These are phyloP conservation scores for Pythium phragmitis DNA, from an alignment of 352 stramenopile genomes.

Conservation along the genomic window DNA sequence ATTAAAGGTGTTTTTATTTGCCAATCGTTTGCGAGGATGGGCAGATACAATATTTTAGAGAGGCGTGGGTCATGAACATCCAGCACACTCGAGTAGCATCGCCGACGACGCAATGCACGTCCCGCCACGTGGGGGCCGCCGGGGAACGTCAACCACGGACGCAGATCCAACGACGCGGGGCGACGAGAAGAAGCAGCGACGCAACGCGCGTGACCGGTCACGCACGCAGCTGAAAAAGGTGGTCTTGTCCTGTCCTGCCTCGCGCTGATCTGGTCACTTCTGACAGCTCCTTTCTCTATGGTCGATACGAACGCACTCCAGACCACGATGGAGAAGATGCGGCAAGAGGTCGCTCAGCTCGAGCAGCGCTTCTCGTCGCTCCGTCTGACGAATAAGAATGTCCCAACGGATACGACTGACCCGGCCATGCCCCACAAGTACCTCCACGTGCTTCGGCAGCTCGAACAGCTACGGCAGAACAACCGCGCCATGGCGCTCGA, in stretches of 20 bases:
- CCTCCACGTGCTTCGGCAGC: conserved; percentile 39
- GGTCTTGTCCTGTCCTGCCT: not conserved
- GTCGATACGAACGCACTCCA: conserved; percentile 3
- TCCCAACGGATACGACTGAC: not conserved
- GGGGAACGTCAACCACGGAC: not conserved
- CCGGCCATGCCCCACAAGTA: conserved; percentile 32
- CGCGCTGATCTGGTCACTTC: not conserved
- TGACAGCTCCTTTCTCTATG: not conserved
- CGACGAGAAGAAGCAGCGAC: conserved; percentile 21
- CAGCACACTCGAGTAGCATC: not conserved
- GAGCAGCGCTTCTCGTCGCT: conserved; percentile 4
- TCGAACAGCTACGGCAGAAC: conserved; percentile 43
- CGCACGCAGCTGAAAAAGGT: conserved; percentile 57
- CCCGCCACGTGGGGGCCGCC: not conserved
- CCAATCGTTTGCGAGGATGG: not conserved
- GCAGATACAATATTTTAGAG: too few relatives aligned
- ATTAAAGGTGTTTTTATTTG: not conserved
- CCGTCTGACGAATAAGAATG: not conserved
- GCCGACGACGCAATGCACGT: not conserved
- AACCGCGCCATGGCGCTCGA: conserved; percentile 44
- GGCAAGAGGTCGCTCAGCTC: conserved; percentile 38
- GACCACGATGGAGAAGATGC: conserved; percentile 59
- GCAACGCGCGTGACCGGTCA: conserved; percentile 63
- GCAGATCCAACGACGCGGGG: not conserved
- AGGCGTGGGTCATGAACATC: too few relatives aligned